These are phyloP conservation scores for Kwoniella sp. DNA, from an alignment of 768 basidiomycete species.

Conservation along the genomic window DNA sequence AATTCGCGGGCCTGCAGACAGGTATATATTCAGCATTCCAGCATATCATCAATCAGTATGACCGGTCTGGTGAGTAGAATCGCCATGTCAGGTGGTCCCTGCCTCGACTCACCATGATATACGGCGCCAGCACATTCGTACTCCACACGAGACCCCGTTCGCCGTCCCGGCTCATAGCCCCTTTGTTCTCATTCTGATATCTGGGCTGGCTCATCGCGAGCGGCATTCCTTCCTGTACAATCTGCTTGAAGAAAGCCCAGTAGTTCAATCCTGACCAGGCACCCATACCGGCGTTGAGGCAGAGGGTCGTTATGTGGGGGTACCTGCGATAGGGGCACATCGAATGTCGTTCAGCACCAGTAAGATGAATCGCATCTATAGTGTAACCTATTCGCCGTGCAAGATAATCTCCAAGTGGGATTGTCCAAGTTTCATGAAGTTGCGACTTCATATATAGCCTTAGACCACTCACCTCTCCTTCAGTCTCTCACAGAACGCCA, in stretches of 20 bases:
- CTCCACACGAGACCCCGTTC: conserved; percentile 50
- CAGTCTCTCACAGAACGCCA: conserved; percentile 46
- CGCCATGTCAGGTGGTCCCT: too few species aligned
- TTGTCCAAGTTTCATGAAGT: too few species aligned
- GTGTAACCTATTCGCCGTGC: too few species aligned
- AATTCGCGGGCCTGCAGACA: conserved; percentile 45
- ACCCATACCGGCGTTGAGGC: conserved; percentile 55
- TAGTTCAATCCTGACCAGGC: conserved; percentile 44
- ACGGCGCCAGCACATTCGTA: conserved; percentile 48
- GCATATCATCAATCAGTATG: background rate
- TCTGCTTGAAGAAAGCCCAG: conserved; percentile 36
- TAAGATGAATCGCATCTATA: too few species aligned
- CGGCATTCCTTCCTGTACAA: conserved; percentile 33
- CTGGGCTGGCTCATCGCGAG: conserved; percentile 43
- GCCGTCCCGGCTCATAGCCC: conserved; percentile 53
- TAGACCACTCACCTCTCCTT: conserved; percentile 47
- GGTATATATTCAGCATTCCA: background rate
- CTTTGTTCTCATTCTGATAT: conserved; percentile 44
- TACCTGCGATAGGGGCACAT: conserved; percentile 49
- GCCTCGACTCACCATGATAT: conserved; percentile 48
- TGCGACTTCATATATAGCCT: too few species aligned
- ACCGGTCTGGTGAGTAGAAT: too few species aligned
- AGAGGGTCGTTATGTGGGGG: conserved; percentile 54
- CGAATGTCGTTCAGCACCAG: background rate
- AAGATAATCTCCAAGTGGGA: too few species aligned